Evolutionary conservation across 176 grass and related monocot species (phyloP), one percentile per base, ranked within the genome.

Genomic region (Oryza meridionalis): DNA sequence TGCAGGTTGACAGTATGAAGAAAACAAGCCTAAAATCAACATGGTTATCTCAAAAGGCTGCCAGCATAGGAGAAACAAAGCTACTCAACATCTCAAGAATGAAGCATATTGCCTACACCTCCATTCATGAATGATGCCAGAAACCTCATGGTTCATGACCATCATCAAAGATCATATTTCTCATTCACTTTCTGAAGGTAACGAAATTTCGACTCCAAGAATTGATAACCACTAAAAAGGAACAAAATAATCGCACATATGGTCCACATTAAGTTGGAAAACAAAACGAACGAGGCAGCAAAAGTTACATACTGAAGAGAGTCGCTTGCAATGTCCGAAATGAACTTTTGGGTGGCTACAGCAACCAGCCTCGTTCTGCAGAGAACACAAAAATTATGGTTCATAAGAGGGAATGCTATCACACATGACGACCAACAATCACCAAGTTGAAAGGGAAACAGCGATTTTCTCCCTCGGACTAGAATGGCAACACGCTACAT

Each of bases 291-390:
- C 11, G 40, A 75, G 50, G 40, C 21, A 53, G 17, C 46, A 71
- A 55, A 55, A 76, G 78, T 46, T 70, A 86, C 96, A 64, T 92
- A 99, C 96, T 99, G 93, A 59, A 99, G 87, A 84, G 96, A 92
- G 87, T 99, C 96, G 73, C 88, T 96, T 69, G 96, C 91, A 79
- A 99, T 50, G 9, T 99, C 96, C 2, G 91, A 92, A 84, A 99
- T 90, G 88, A 99, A 96, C 78, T 99, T 99, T 78, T 99, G 96
- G 68, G 96, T 90, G 58, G 91, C 93, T 85, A 99, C 89, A 87
- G 93, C 91, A 65, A 99, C 87, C 67, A 99, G 72, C 81, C 96
- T 92, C 69, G 93, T 99, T 86, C 96, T 96, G 93, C 69, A 81
- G 37, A 81, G 37, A 85, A 12, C 11, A 71, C 19, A 46, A 84